Conservation (phyloP, 108 stramenopile genomes). For the Stephanodiscus triporus region DNA sequence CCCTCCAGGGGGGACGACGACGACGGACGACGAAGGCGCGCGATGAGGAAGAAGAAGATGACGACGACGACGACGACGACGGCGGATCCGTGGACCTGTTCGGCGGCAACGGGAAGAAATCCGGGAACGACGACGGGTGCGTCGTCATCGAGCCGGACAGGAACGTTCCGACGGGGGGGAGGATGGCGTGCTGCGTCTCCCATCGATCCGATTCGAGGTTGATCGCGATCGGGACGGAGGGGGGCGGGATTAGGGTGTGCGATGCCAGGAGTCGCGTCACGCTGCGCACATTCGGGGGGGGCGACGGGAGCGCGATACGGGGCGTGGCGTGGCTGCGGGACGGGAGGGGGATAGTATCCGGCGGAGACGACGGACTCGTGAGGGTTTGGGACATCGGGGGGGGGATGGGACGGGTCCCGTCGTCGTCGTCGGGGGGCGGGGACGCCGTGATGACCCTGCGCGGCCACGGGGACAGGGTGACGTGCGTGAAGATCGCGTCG, state of each 20-base stretch:
- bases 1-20: too few species aligned
- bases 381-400: slow-evolving; percentile 69
- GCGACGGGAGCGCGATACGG: slow-evolving; percentile 57
- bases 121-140: slow-evolving; percentile 5
- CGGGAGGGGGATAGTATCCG: slow-evolving; percentile 66
- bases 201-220: slow-evolving; percentile 75
- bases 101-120: slow-evolving; percentile 4
- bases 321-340: slow-evolving; percentile 71
- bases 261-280: slow-evolving; percentile 74
- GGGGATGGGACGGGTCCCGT: too few species aligned
- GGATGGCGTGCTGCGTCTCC: slow-evolving; percentile 58
- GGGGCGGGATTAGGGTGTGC: slow-evolving; percentile 67
- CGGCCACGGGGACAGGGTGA: slow-evolving; percentile 82
- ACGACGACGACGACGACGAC: too few species aligned
- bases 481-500: slow-evolving; percentile 31
- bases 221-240: slow-evolving; percentile 76
- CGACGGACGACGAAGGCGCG: too few species aligned
- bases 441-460: slow-evolving; percentile 51
- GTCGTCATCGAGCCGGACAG: slow-evolving; percentile 62
- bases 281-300: slow-evolving; percentile 65
- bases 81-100: neutral
- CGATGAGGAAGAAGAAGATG: too few species aligned
- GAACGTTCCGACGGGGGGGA: slow-evolving; percentile 71
- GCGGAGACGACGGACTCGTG: slow-evolving; percentile 55
- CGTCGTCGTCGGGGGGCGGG: slow-evolving; percentile 18